phyloP scores from a whole-genome alignment of 495 filamentous ascomycete genomes.

The Lasiosphaeriaceae sp. region DNA sequence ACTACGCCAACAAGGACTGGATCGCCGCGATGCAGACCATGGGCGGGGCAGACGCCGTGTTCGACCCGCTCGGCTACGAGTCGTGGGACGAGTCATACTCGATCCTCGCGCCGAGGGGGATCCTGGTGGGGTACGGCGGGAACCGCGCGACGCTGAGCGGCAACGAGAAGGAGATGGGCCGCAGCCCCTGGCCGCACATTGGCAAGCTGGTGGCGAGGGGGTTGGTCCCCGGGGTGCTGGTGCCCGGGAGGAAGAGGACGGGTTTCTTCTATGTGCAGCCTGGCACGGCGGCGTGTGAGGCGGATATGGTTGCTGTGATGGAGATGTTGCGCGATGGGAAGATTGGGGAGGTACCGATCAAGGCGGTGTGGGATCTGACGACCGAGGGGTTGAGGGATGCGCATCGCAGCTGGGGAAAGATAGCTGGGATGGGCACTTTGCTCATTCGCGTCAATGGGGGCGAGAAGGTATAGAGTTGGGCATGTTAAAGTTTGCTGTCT shows the following conservation, averaged over 20 bases:
- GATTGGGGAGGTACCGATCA: constrained; percentile 39
- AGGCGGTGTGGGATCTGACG: constrained; percentile 32
- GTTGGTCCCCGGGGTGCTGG: constrained; percentile 15
- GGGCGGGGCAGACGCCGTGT: constrained; percentile 39
- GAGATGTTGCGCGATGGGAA: constrained; percentile 29
- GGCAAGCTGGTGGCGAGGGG: constrained; percentile 25
- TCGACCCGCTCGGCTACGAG: constrained; percentile 43
- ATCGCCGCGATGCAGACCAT: constrained; percentile 34
- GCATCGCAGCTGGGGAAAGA: constrained; percentile 35
- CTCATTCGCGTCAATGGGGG: constrained; percentile 27
- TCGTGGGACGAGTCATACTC: constrained; percentile 42
- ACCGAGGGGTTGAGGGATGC: constrained; percentile 36
- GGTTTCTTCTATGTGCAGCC: constrained; percentile 36
- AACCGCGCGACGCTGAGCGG: constrained; percentile 19
- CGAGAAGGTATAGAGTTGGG: too few species aligned
- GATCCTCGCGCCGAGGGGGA: constrained; percentile 23
- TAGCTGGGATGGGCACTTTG: constrained; percentile 32
- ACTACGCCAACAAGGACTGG: constrained; percentile 43
- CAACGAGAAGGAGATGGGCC: background rate
- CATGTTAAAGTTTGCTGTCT: too few species aligned
- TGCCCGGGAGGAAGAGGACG: constrained; percentile 25
- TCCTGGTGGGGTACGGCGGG: constrained; percentile 27
- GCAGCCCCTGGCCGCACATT: constrained; percentile 14
- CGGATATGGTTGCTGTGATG: constrained; percentile 27
- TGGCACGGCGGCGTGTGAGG: constrained; percentile 26